A percentile compares a stretch with the other conserved stretches of the same genome.
Evolutionary conservation across 2,329 filamentous ascomycete genomes (phyloP).

Genomic region (Fusarium coicis): DNA sequence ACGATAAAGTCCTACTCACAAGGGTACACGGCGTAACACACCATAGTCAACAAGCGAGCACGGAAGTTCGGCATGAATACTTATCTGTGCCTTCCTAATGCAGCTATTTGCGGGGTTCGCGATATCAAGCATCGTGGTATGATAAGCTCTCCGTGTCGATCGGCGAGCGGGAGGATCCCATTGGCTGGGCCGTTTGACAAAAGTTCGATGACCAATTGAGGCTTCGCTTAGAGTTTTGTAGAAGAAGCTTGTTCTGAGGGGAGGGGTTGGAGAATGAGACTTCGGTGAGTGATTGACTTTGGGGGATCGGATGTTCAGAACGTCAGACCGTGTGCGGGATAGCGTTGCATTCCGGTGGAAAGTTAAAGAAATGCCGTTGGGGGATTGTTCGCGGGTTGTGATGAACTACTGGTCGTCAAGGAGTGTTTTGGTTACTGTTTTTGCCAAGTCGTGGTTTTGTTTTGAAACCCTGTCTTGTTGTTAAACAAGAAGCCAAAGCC

Average conservation of each 20-base stretch:
- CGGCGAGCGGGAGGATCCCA: background rate
- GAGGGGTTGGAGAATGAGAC: background rate
- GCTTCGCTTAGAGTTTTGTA: background rate
- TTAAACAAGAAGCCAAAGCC: background rate
- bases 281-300: background rate
- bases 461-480: too few relatives aligned
- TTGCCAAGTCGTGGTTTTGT: background rate
- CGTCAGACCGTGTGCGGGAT: rapidly evolving
- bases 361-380: background rate
- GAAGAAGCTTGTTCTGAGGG: background rate
- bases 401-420: background rate
- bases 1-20: background rate
- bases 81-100: slow-evolving; percentile 29
- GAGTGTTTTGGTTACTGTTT: background rate
- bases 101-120: slow-evolving; percentile 22
- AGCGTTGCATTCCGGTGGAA: background rate
- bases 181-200: background rate
- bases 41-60: background rate
- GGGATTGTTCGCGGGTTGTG: too few relatives aligned
- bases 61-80: slow-evolving; percentile 29
- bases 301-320: background rate
- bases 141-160: background rate
- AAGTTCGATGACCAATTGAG: background rate
- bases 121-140: slow-evolving; percentile 4
- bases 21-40: background rate